These are phyloP conservation scores for Cercospora janseana DNA, from an alignment of 2,329 filamentous ascomycete species.

Conservation along the genomic window DNA sequence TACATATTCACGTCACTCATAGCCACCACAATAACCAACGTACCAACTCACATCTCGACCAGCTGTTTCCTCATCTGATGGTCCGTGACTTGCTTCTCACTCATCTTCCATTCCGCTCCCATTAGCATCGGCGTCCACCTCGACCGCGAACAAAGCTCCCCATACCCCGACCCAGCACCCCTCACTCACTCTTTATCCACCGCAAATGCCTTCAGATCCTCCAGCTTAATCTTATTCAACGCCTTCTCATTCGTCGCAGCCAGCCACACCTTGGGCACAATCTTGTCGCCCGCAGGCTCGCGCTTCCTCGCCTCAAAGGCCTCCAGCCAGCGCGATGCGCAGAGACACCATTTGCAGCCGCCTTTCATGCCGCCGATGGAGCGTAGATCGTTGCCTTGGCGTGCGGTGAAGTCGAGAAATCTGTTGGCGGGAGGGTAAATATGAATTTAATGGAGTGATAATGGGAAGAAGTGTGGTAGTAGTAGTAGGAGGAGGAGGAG, in stretches of 20 bases:
- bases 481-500: background rate
- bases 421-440: background rate
- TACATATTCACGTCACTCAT: no score
- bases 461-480: background rate
- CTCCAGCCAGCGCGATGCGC: slow-evolving; percentile 57
- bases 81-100: no score
- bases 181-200: slow-evolving; percentile 39
- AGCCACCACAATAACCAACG: no score
- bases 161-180: background rate
- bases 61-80: no score
- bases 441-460: background rate
- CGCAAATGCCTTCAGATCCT: slow-evolving; percentile 53
- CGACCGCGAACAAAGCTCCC: background rate
- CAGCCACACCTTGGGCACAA: slow-evolving; percentile 52
- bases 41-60: no score
- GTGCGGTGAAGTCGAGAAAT: slow-evolving; percentile 61
- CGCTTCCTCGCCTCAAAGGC: slow-evolving; percentile 55
- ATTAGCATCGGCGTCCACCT: no score
- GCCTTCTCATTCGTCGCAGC: slow-evolving; percentile 55
- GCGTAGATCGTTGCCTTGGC: slow-evolving; percentile 59
- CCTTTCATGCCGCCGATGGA: slow-evolving; percentile 51
- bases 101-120: no score
- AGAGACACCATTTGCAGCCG: slow-evolving; percentile 63
- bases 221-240: slow-evolving; percentile 48
- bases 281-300: slow-evolving; percentile 42